These are phyloP conservation scores for Fusarium tanahbumbuense DNA, from an alignment of 2,329 filamentous ascomycete genomes.

Conservation along the genomic window DNA sequence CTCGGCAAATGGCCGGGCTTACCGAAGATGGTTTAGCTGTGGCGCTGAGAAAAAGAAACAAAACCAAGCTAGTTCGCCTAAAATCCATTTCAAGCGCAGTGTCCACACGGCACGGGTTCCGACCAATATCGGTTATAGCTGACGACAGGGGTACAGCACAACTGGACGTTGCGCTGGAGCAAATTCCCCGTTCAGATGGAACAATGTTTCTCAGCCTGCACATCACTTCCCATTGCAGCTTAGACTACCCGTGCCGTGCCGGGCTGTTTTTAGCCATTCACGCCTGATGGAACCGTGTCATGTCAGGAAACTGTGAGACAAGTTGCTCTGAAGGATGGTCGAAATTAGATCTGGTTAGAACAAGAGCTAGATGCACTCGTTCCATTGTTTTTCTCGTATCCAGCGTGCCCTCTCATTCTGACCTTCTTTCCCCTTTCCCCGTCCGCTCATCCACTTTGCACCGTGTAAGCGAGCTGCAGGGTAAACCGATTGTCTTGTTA, in stretches of 20 bases:
- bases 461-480: slow-evolving; percentile 1
- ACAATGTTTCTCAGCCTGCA: neutral
- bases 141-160: too few relatives aligned
- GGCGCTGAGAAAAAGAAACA: too few relatives aligned
- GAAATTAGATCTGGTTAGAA: neutral
- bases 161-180: too few relatives aligned
- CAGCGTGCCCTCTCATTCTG: neutral
- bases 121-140: too few relatives aligned
- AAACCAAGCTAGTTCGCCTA: too few relatives aligned
- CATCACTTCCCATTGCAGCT: neutral
- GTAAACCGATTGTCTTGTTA: neutral
- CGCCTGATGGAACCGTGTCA: neutral
- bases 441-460: neutral
- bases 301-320: neutral
- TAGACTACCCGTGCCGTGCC: neutral
- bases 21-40: too few relatives aligned
- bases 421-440: neutral
- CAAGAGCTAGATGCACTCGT: neutral
- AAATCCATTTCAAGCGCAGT: too few relatives aligned
- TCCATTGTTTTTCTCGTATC: neutral
- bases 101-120: too few relatives aligned
- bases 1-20: too few relatives aligned
- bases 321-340: neutral
- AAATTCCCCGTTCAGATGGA: too few relatives aligned
- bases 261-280: neutral